phyloP scores from a whole-genome alignment of 2,329 filamentous ascomycete species.

The Ophiobolus disseminans region DNA sequence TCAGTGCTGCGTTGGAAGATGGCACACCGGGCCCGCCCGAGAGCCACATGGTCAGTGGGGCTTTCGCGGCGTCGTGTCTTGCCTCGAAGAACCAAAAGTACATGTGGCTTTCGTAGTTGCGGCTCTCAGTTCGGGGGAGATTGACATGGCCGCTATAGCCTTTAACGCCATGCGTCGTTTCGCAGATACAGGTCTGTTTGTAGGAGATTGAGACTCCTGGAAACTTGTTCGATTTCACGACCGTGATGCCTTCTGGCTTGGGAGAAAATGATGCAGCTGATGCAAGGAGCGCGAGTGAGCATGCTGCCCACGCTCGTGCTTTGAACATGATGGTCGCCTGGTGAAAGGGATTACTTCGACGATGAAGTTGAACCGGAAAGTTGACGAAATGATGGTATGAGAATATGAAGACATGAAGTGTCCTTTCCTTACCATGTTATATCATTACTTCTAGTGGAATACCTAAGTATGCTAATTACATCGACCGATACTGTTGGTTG shows the following conservation, averaged over 20 bases:
- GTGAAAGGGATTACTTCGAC: too few species aligned
- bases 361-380: too few species aligned
- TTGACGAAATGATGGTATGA: too few species aligned
- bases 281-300: not conserved
- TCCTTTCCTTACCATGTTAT: too few species aligned
- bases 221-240: slow-evolving; percentile 15
- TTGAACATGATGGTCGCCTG: not conserved
- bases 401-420: too few species aligned
- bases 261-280: slow-evolving; percentile 20
- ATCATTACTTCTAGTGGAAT: too few species aligned
- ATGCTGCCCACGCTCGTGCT: not conserved
- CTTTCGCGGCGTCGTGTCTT: slow-evolving; percentile 59
- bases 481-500: too few species aligned
- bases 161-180: slow-evolving; percentile 61
- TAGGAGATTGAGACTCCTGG: slow-evolving; percentile 41
- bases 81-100: slow-evolving; percentile 71
- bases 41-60: slow-evolving; percentile 64
- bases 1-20: slow-evolving; percentile 41
- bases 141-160: slow-evolving; percentile 65
- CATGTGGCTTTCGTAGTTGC: slow-evolving; percentile 60
- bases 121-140: slow-evolving; percentile 52
- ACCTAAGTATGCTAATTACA: too few species aligned
- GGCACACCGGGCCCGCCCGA: slow-evolving; percentile 62
- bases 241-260: slow-evolving; percentile 10
- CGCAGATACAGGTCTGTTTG: slow-evolving; percentile 57